Evolutionary conservation across 345 rosid species (phyloP), one percentile per base, ranked within the genome.

Genomic region (Camelina neglecta): DNA sequence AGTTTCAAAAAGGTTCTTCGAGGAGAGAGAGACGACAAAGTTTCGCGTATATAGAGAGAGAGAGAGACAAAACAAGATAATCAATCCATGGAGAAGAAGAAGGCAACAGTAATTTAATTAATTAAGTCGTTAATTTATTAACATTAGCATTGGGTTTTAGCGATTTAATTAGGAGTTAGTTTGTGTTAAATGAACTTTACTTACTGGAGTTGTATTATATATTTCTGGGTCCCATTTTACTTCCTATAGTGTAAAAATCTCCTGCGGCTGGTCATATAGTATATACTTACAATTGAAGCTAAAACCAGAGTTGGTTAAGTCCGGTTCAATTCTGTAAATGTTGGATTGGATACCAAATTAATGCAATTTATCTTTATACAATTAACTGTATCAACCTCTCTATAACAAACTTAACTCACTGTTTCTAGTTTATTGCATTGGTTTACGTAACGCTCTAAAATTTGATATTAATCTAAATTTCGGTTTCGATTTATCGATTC

Each of bases 1-100:
- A 71, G 80, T 71, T 72, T 71, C 50, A 76, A 71, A 76, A 80
- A 44, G 54, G 83, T 67, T 75, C 54, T 70, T 75, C 51, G 24
- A 68, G 20, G 69, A 65, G 71, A 71, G 71, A 75, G 72, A 79
- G 68, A 69, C 55, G 75, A 79, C 75, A 73, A 72, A 78, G 67
- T 45, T 63, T 69, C 55, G 57, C 66, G 65, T 38, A 21, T 39
- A 69, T 2, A 55, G 75, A 74, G 73, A 74, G 55, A 73, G 73
- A 55, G 38, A 35, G 9, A 26, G 33, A 51, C 16, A 49, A 48
- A 23, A 53, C 13, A 31, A 11, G 62, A 63, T 76, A 70, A 63
- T 76, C 75, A 75, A 63, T 76, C 75, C 80, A 70, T 49, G 4
- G 44, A 47, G 62, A 71, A 77, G 62, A 71, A 77, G 72, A 77